These are phyloP conservation scores for Fusarium equiseti DNA, from an alignment of 2,329 filamentous ascomycete genomes.

Conservation along the genomic window DNA sequence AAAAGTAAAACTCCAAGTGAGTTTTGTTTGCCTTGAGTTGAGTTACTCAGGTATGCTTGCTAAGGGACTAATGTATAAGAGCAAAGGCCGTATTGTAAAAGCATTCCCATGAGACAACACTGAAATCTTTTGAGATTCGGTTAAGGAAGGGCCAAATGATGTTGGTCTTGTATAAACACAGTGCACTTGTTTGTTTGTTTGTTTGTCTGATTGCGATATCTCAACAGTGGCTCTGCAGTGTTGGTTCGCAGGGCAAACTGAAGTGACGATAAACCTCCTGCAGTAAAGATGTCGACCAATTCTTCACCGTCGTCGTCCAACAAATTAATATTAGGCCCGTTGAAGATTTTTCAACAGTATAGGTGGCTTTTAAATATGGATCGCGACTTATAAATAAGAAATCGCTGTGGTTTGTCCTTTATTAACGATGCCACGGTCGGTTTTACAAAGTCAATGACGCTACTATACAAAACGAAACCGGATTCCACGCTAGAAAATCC, in stretches of 20 bases:
- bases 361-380: constrained; percentile 10
- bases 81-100: background rate
- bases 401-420: background rate
- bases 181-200: background rate
- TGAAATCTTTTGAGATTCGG: background rate
- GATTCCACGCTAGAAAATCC: constrained; percentile 15
- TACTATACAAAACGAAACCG: constrained; percentile 20
- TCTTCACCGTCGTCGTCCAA: background rate
- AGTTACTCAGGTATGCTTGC: background rate
- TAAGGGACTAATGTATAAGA: background rate
- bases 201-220: background rate
- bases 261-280: background rate
- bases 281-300: background rate
- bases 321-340: background rate
- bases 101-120: background rate
- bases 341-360: background rate
- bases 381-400: constrained; percentile 1
- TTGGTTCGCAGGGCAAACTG: background rate
- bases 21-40: background rate
- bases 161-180: background rate
- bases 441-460: constrained; percentile 28
- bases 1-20: background rate
- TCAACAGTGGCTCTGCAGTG: background rate
- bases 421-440: background rate
- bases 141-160: background rate